These are phyloP conservation scores for Cutaneotrichosporon spelunceum DNA, from an alignment of 1,284 basidiomycete species.

Conservation along the genomic window DNA sequence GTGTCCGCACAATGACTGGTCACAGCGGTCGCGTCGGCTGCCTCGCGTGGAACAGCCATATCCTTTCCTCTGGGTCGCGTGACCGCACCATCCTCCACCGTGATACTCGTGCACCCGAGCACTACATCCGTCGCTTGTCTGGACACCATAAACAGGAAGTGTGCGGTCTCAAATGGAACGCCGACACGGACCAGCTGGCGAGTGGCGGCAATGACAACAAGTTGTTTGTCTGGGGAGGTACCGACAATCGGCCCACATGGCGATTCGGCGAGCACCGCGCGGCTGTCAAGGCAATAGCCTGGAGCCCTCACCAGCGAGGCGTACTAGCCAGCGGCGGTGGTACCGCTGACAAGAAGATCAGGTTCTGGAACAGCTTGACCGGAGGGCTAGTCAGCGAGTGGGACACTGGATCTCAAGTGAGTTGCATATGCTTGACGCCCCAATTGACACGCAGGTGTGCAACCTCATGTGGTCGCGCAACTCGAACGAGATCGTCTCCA, in stretches of 20 bases:
- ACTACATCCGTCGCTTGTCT: constrained; percentile 71
- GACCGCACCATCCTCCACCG: constrained; percentile 89
- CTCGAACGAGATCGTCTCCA: constrained; percentile 94
- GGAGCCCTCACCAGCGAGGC: constrained; percentile 92
- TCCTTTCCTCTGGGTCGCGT: constrained; percentile 85
- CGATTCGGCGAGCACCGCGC: constrained; percentile 95
- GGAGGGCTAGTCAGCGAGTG: constrained; percentile 80
- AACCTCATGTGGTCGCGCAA: constrained; percentile 95
- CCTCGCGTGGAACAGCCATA: constrained; percentile 86
- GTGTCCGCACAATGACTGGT: constrained; percentile 76
- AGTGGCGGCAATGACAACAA: constrained; percentile 99
- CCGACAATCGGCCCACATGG: constrained; percentile 69
- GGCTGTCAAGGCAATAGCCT: constrained; percentile 95
- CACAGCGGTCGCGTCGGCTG: constrained; percentile 87
- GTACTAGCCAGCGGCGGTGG: constrained; percentile 95
- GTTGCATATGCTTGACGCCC: constrained; percentile 31
- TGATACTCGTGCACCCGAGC: constrained; percentile 71
- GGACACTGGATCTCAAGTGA: constrained; percentile 88
- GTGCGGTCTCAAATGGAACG: constrained; percentile 92
- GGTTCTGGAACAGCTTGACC: constrained; percentile 93
- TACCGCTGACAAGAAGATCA: constrained; percentile 93
- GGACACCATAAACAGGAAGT: constrained; percentile 89
- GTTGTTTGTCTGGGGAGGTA: constrained; percentile 88
- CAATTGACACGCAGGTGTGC: constrained; percentile 67
- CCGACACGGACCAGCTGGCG: constrained; percentile 69